Conservation (phyloP, 2,329 filamentous ascomycete genomes). For the Talaromyces sp. region DNA sequence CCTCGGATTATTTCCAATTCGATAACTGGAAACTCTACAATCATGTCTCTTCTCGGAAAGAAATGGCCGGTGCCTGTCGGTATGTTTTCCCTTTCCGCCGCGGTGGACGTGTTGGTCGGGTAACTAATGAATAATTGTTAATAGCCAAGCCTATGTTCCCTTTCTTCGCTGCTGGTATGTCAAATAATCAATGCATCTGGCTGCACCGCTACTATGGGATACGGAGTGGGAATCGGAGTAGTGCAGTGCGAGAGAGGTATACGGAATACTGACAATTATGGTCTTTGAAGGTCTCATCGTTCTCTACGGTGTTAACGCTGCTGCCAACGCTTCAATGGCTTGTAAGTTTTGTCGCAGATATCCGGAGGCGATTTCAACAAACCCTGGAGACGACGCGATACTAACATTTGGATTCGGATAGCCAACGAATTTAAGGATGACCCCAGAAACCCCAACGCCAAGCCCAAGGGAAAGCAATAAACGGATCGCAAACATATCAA, state of each 20-base stretch:
- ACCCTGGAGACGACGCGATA: neutral
- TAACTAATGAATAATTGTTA: conserved; percentile 26
- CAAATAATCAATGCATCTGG: neutral
- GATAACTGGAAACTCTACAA: neutral
- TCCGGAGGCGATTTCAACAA: neutral
- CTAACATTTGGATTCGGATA: conserved; percentile 35
- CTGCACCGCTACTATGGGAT: neutral
- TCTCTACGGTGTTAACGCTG: conserved; percentile 84
- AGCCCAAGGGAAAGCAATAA: conserved; percentile 25
- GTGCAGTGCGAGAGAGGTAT: neutral
- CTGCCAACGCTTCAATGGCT: conserved; percentile 69
- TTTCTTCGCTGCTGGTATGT: conserved; percentile 90
- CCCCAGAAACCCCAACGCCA: conserved; percentile 64
- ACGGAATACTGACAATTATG: conserved; percentile 11
- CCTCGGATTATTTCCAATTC: neutral
- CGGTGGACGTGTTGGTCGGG: conserved; percentile 6
- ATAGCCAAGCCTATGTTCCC: conserved; percentile 85
- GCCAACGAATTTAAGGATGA: conserved; percentile 97
- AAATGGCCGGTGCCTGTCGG: conserved; percentile 75
- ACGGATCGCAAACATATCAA: neutral
- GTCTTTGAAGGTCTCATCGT: conserved; percentile 70
- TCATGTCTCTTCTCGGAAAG: conserved; percentile 75
- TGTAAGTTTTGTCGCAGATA: conserved; percentile 57
- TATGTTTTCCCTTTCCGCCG: conserved; percentile 47
- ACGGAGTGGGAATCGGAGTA: neutral